Conservation (phyloP, 2,329 filamentous ascomycete genomes). For the Cercospora beticola region DNA sequence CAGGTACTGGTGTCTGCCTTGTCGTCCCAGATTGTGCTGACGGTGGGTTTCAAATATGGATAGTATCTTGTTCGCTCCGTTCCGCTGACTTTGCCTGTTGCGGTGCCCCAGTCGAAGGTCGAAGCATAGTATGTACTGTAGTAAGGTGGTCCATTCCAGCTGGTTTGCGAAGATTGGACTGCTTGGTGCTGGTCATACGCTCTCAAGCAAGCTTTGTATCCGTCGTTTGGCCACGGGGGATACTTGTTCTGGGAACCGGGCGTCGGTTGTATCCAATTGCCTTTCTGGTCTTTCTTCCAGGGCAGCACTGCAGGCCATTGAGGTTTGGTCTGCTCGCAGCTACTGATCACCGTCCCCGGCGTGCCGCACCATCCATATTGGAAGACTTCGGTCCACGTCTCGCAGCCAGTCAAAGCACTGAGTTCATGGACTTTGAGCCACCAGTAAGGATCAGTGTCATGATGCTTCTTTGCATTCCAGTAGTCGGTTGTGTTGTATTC, state of each 20-base stretch:
- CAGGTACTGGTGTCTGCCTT: neutral
- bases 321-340: neutral
- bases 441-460: neutral
- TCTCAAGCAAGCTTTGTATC: neutral
- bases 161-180: neutral
- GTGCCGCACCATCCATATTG: neutral
- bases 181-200: neutral
- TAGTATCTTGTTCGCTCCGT: neutral
- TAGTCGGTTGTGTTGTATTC: neutral
- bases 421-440: neutral
- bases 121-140: neutral
- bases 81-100: neutral
- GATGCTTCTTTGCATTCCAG: neutral
- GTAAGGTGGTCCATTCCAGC: neutral
- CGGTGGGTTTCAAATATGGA: neutral
- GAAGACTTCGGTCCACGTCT: neutral
- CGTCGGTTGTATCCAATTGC: neutral
- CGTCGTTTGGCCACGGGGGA: conserved; percentile 2
- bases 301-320: neutral
- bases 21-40: conserved; percentile 1
- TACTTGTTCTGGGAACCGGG: neutral
- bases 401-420: neutral
- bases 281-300: neutral
- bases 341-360: neutral
- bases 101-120: neutral